Evolutionary conservation across 805 yeast genomes (phyloP), one percentile per base, ranked within the genome.

Genomic region (Hanseniaspora clermontiae): DNA sequence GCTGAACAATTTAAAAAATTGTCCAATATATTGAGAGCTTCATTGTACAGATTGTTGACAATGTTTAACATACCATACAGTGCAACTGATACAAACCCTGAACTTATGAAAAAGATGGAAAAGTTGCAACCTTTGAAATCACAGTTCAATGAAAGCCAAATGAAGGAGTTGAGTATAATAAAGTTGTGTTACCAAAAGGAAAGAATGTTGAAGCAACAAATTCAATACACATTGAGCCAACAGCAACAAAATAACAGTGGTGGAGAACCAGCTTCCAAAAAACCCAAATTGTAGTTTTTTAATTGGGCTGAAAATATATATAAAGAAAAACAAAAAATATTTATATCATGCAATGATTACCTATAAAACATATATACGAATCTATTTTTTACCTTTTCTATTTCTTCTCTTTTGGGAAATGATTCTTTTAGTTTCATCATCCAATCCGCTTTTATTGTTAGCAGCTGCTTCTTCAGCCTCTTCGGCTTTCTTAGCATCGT

Each of bases 351-450:
- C 11, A 11, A 11, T 27, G 29, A 14, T 19, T 39, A 38, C 34
- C 11, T 32, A 31, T n/a, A 27, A 42, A 43, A 46, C 40, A 50
- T 49, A 49, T 51, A 49, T 20, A 24, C 11, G 19, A 27, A 27
- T 37, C 49, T 61, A 65, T 59, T 62, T 68, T 64, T 72, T 77
- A 50, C 73, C 72, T 69, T 77, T 77, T 71, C 78, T 82, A 72
- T 78, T 78, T 70, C 74, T 83, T 70, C 90, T 80, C 70, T 83
- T 84, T 62, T 76, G 71, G 43, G 84, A 87, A 61, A 84, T 84
- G 54, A 84, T 67, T 63, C 79, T 75, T 66, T 80, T 84, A 19
- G 81, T 76, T 58, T 77, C 80, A 37, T 78, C 81, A 34, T 79
- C 70, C 37, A 80, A 58, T 1, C 73, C 78, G 7, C 76, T 68